Conservation (phyloP, 768 basidiomycete species). For the Psilocybe azurescens region DNA sequence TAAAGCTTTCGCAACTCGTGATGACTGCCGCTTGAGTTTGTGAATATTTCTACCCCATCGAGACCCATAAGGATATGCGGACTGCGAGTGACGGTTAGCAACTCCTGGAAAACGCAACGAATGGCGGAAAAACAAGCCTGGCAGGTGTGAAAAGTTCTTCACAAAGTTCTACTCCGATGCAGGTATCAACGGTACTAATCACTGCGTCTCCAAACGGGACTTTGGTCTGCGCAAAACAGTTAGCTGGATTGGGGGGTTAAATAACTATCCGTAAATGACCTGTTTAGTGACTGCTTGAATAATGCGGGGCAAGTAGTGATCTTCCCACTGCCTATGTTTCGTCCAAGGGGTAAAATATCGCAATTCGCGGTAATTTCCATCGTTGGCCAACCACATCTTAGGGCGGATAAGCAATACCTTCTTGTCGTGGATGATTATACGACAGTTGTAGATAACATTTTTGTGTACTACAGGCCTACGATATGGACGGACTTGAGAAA, state of each 20-base stretch:
- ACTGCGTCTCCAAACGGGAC: conserved; percentile 98
- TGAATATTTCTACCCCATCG: conserved; percentile 98
- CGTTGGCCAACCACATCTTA: conserved; percentile 99
- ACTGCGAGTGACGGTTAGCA: conserved; percentile 44
- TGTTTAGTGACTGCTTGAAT: conserved; percentile 90
- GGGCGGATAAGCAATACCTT: conserved; percentile 94
- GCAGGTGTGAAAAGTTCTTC: conserved; percentile 98
- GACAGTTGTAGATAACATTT: conserved; percentile 97
- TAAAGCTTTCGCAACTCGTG: conserved; percentile 98
- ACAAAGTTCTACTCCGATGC: conserved; percentile 95
- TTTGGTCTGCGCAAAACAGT: conserved; percentile 56
- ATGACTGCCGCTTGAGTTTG: conserved; percentile 97
- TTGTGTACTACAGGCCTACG: conserved; percentile 95
- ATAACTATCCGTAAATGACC: conserved; percentile 42
- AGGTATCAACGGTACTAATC: conserved; percentile 91
- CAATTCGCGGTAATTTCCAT: conserved; percentile 93
- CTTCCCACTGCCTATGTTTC: conserved; percentile 89
- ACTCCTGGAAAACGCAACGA: background rate
- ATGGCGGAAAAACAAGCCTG: conserved; percentile 65
- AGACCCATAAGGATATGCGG: conserved; percentile 98
- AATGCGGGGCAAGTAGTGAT: conserved; percentile 90
- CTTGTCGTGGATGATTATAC: conserved; percentile 84
- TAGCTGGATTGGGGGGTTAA: background rate
- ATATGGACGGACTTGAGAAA: background rate
- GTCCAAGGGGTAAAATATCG: conserved; percentile 95